Conservation (phyloP, 805 yeast genomes). For the Scheffersomyces amazonensis region DNA sequence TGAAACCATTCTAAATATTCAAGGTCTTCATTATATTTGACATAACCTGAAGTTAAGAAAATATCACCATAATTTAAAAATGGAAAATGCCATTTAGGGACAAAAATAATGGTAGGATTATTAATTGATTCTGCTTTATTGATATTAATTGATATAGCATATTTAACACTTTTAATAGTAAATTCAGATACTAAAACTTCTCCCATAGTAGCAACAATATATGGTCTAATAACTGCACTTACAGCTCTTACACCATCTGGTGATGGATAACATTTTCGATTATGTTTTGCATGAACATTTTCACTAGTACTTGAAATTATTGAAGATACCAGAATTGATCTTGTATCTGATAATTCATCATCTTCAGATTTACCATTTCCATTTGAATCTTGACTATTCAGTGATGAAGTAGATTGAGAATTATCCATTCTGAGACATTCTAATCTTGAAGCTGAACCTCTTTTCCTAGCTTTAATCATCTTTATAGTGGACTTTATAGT, state of each 20-base stretch:
- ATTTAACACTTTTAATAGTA: constrained; percentile 48
- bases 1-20: constrained; percentile 76
- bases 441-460: not conserved
- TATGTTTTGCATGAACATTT: constrained; percentile 23
- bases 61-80: constrained; percentile 45
- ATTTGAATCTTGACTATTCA: not conserved
- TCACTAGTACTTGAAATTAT: constrained; percentile 20
- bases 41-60: constrained; percentile 53
- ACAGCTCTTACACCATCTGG: constrained; percentile 72
- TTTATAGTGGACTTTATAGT: not conserved
- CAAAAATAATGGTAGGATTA: constrained; percentile 56
- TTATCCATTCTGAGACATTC: not conserved
- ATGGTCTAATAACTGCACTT: constrained; percentile 76
- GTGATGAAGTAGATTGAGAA: not conserved
- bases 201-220: constrained; percentile 65
- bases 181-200: constrained; percentile 52
- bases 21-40: constrained; percentile 46
- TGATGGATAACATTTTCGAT: constrained; percentile 34
- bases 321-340: constrained; percentile 17
- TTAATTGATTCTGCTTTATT: constrained; percentile 5
- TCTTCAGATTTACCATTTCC: not conserved
- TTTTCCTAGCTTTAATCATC: not conserved
- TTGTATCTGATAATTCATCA: constrained; percentile 12
- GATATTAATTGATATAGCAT: constrained; percentile 43
- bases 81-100: constrained; percentile 74